These are phyloP conservation scores for Ilex paraguariensis DNA, from an alignment of 305 asterid genomes.

Conservation along the genomic window DNA sequence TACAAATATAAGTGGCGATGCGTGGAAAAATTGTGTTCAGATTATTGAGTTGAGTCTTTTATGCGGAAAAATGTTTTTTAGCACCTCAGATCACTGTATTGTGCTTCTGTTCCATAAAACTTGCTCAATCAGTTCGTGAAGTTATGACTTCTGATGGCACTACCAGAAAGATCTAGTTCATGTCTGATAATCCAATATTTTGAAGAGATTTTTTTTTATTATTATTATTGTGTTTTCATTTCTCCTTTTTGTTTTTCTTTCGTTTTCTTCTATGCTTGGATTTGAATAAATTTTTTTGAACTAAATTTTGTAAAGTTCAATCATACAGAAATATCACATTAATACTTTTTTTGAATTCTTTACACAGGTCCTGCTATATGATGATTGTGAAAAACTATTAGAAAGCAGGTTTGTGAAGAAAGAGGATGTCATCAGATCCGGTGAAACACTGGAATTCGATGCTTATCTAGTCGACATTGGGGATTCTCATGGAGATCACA, in stretches of 20 bases:
- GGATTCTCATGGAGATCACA: constrained; percentile 48
- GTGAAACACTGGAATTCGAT: constrained; percentile 57
- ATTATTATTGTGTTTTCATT: no score
- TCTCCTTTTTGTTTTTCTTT: no score
- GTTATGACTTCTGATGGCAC: not conserved
- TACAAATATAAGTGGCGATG: not conserved
- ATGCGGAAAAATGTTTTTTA: no score
- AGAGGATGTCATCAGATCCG: constrained; percentile 54
- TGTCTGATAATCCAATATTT: not conserved
- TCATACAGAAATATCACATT: not conserved
- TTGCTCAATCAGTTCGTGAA: not conserved
- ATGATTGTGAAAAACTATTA: constrained; percentile 68
- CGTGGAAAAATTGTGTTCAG: not conserved
- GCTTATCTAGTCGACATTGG: constrained; percentile 81
- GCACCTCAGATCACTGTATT: not conserved
- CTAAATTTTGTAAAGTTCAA: not conserved
- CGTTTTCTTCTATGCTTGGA: not conserved
- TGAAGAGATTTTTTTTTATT: not conserved
- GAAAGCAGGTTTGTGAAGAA: constrained; percentile 67
- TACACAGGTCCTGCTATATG: constrained; percentile 63
- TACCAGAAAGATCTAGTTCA: not conserved
- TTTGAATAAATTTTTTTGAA: not conserved
- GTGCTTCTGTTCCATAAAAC: not conserved
- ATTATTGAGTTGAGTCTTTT: no score
- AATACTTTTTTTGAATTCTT: not conserved